Evolutionary conservation across 345 rosid species (phyloP).

Genomic region (Clarkia xantiana): DNA sequence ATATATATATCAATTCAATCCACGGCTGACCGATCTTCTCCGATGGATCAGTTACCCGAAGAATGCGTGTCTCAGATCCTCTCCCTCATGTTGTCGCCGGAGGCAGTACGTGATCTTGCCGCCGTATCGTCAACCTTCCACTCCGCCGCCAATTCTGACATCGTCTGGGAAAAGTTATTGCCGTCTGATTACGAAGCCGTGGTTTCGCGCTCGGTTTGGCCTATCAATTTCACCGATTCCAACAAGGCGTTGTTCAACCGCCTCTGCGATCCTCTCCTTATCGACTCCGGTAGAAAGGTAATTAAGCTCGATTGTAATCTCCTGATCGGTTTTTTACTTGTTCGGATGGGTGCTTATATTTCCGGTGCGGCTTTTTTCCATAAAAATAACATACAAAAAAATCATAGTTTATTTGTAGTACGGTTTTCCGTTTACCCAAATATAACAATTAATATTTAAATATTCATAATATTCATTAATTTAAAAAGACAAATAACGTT

Average conservation of each 20-base stretch:
- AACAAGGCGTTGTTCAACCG: constrained; percentile 19
- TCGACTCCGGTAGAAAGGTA: constrained; percentile 22
- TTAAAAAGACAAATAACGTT: no score
- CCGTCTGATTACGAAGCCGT: constrained; percentile 23
- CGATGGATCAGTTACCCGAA: constrained; percentile 35
- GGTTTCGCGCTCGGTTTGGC: constrained; percentile 13
- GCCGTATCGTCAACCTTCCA: constrained; percentile 30
- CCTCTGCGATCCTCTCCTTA: constrained; percentile 15
- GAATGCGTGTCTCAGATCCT: constrained; percentile 40
- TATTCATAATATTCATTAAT: no score
- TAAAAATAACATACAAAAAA: no score
- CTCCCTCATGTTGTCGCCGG: constrained; percentile 49
- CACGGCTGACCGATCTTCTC: no score
- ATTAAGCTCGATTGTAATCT: not conserved
- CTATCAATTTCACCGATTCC: constrained; percentile 8
- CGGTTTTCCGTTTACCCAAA: no score
- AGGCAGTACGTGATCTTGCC: constrained; percentile 32
- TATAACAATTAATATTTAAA: no score
- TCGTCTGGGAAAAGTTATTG: constrained; percentile 44
- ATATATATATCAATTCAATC: no score
- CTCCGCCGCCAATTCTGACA: constrained; percentile 49
- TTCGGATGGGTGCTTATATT: no score
- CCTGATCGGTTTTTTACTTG: no score
- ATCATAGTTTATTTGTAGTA: no score
- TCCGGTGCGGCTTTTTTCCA: no score